These are phyloP conservation scores for Microsporum audouinii DNA, from an alignment of 2,329 filamentous ascomycete genomes.

Conservation along the genomic window DNA sequence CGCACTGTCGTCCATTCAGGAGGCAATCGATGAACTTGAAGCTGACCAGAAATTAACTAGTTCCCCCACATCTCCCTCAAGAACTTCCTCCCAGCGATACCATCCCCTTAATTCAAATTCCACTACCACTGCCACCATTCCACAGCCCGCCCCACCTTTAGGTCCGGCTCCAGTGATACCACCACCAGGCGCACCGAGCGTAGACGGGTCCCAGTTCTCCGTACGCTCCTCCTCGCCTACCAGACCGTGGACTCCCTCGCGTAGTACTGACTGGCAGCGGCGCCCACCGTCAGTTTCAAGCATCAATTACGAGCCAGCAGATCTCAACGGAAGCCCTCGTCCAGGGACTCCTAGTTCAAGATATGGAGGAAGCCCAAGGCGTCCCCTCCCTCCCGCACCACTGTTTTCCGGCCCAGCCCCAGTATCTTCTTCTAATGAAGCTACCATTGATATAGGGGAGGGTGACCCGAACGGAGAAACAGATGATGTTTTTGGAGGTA, in stretches of 20 bases:
- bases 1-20: conserved; percentile 11
- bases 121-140: conserved; percentile 22
- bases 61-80: conserved; percentile 17
- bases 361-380: conserved; percentile 76
- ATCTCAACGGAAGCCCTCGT: conserved; percentile 78
- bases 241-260: conserved; percentile 46
- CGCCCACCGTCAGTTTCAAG: conserved; percentile 54
- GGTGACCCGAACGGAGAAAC: conserved; percentile 46
- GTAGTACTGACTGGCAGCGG: conserved; percentile 53
- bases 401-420: conserved; percentile 54
- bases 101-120: conserved; percentile 24
- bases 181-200: conserved; percentile 26
- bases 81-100: conserved; percentile 23
- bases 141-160: conserved; percentile 34
- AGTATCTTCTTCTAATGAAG: conserved; percentile 27
- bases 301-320: conserved; percentile 69
- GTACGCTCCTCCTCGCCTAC: conserved; percentile 32
- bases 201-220: conserved; percentile 29
- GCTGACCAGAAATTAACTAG: conserved; percentile 17
- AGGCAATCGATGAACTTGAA: conserved; percentile 18
- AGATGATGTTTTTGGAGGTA: conserved; percentile 61
- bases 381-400: conserved; percentile 79
- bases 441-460: conserved; percentile 42
- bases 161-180: conserved; percentile 33
- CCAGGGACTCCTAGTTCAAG: conserved; percentile 82